A percentile compares a stretch with the other conserved stretches of the same genome.
These are phyloP conservation scores for Schizophyllum commune DNA, from an alignment of 1,284 basidiomycete species.

Conservation along the genomic window DNA sequence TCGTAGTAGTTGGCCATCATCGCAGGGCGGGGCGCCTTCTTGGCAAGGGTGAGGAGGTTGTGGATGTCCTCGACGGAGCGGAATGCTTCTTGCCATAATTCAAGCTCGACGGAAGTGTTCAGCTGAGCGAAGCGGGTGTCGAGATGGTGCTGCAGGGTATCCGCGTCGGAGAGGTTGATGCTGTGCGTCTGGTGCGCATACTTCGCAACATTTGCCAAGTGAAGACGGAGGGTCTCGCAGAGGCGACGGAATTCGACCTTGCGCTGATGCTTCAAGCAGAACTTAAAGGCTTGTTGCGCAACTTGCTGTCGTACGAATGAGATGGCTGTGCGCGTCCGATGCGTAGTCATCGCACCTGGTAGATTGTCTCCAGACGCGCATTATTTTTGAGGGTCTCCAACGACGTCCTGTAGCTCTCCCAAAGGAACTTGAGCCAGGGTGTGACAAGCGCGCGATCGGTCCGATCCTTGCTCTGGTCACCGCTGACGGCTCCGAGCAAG, in stretches of 20 bases:
- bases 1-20: slow-evolving; percentile 99
- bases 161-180: slow-evolving; percentile 97
- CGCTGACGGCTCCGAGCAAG: slow-evolving; percentile 80
- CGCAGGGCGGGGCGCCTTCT: slow-evolving; percentile 83
- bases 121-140: slow-evolving; percentile 98
- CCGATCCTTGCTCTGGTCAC: slow-evolving; percentile 90
- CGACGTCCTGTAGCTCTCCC: slow-evolving; percentile 97
- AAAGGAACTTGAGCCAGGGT: slow-evolving; percentile 96
- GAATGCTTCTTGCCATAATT: slow-evolving; percentile 99
- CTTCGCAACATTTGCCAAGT: slow-evolving; percentile 92
- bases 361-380: slow-evolving; percentile 87
- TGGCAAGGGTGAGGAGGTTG: slow-evolving; percentile 88
- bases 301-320: slow-evolving; percentile 50
- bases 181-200: slow-evolving; percentile 93
- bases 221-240: slow-evolving; percentile 94
- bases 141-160: slow-evolving; percentile 94
- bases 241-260: slow-evolving; percentile 98
- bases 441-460: slow-evolving; percentile 95
- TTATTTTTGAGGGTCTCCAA: slow-evolving; percentile 98
- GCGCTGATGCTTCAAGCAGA: slow-evolving; percentile 90
- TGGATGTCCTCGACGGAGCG: slow-evolving; percentile 98
- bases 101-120: slow-evolving; percentile 96
- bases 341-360: slow-evolving; percentile 61
- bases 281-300: slow-evolving; percentile 95
- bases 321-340: slow-evolving; percentile 3